Conservation (phyloP, 116 monocot species). For the Phalaenopsis hybrid region DNA sequence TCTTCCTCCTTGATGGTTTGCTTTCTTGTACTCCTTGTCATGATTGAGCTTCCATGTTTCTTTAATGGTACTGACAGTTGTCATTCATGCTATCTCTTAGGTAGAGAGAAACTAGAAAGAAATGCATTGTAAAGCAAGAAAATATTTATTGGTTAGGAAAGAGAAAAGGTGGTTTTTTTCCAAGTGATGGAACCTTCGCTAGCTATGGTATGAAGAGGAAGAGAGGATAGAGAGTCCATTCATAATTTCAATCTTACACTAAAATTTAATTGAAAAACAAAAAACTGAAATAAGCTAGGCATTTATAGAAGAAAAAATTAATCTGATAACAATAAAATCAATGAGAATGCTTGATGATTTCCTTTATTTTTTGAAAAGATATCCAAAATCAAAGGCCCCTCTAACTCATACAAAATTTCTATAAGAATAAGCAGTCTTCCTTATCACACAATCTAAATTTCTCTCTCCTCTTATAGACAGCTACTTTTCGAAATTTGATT, state of each 20-base stretch:
- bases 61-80: not conserved
- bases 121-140: not conserved
- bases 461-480: too few relatives aligned
- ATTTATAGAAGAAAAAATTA: too few relatives aligned
- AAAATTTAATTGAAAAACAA: too few relatives aligned
- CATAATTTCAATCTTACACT: not conserved
- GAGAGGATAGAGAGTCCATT: not conserved
- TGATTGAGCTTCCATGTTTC: not conserved
- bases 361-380: too few relatives aligned
- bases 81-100: not conserved
- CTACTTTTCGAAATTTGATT: too few relatives aligned
- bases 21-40: not conserved
- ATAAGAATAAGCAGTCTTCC: too few relatives aligned
- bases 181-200: not conserved
- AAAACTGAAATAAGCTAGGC: too few relatives aligned
- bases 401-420: too few relatives aligned
- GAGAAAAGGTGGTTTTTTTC: not conserved
- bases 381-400: too few relatives aligned
- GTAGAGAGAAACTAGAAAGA: not conserved
- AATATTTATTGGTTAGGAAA: not conserved
- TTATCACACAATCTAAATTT: too few relatives aligned
- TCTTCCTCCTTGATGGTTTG: not conserved
- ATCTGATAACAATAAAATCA: too few relatives aligned
- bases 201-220: not conserved
- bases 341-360: too few relatives aligned